Conservation (phyloP, 768 basidiomycete species). For the Hericium coralloides region DNA sequence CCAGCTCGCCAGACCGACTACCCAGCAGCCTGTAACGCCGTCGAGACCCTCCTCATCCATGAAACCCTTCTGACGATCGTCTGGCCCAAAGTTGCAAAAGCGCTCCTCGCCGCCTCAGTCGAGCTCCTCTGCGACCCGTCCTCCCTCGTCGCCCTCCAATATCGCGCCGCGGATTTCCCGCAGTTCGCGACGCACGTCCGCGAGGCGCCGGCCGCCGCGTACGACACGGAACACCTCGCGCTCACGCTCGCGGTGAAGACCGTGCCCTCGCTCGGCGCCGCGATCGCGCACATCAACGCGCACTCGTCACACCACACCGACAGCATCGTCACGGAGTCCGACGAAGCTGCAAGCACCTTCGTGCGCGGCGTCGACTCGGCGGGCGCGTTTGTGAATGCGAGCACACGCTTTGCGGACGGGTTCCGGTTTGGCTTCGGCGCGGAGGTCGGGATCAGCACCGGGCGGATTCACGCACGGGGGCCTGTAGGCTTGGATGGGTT, state of each 20-base stretch:
- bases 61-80: slow-evolving; percentile 55
- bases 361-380: slow-evolving; percentile 86
- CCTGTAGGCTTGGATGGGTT: slow-evolving; percentile 93
- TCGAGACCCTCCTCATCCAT: slow-evolving; percentile 86
- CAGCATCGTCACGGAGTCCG: slow-evolving; percentile 78
- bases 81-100: slow-evolving; percentile 74
- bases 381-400: slow-evolving; percentile 90
- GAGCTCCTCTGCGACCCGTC: slow-evolving; percentile 70
- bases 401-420: slow-evolving; percentile 93
- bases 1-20: slow-evolving; percentile 62
- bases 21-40: slow-evolving; percentile 92
- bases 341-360: slow-evolving; percentile 57
- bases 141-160: slow-evolving; percentile 48
- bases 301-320: slow-evolving; percentile 97
- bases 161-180: slow-evolving; percentile 19
- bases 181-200: slow-evolving; percentile 40
- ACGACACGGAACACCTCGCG: slow-evolving; percentile 82
- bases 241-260: slow-evolving; percentile 75
- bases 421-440: slow-evolving; percentile 96
- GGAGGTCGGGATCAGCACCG: slow-evolving; percentile 96
- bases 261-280: slow-evolving; percentile 60
- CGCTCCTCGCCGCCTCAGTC: slow-evolving; percentile 62
- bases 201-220: slow-evolving; percentile 52
- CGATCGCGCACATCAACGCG: slow-evolving; percentile 83
- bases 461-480: slow-evolving; percentile 91